A percentile compares a stretch with the other conserved stretches of the same genome.
Evolutionary conservation across 805 yeast species (phyloP).

Genomic region (Peterozyma xylosa): DNA sequence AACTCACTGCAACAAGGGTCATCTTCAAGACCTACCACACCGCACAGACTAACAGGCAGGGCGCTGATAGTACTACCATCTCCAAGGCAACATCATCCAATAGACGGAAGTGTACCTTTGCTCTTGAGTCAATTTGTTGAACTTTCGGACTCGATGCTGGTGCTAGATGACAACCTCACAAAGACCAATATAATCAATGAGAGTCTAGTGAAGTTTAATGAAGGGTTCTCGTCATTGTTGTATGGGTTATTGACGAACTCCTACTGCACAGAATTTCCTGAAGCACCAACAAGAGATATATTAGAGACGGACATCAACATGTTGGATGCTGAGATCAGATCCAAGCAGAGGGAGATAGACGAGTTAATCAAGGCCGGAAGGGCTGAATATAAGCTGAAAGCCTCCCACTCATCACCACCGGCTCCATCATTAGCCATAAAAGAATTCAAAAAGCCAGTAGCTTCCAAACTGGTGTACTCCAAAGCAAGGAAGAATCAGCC

Average conservation of each 20-base stretch:
- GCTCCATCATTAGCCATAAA: background rate
- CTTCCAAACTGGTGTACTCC: background rate
- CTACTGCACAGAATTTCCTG: slow-evolving; percentile 34
- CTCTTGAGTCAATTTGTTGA: slow-evolving; percentile 30
- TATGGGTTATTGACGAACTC: slow-evolving; percentile 37
- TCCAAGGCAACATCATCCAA: slow-evolving; percentile 31
- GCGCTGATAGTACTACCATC: slow-evolving; percentile 24
- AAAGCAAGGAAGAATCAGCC: background rate
- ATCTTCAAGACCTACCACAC: slow-evolving; percentile 8
- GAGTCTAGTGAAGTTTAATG: slow-evolving; percentile 29
- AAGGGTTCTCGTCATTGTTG: slow-evolving; percentile 33
- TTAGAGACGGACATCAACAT: background rate
- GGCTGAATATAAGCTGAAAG: background rate
- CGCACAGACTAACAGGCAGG: slow-evolving; percentile 16
- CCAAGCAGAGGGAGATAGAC: background rate
- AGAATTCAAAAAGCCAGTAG: background rate
- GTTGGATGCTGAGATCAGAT: slow-evolving; percentile 2
- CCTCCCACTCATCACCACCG: no score
- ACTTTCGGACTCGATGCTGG: slow-evolving; percentile 28
- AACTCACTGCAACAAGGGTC: slow-evolving; percentile 1
- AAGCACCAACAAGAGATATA: slow-evolving; percentile 5
- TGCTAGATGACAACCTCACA: slow-evolving; percentile 27
- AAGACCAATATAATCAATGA: slow-evolving; percentile 27
- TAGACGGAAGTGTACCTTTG: slow-evolving; percentile 24
- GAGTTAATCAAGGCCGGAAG: background rate